phyloP scores from a whole-genome alignment of 2,329 filamentous ascomycete genomes.

The Tympanopsis confertula region DNA sequence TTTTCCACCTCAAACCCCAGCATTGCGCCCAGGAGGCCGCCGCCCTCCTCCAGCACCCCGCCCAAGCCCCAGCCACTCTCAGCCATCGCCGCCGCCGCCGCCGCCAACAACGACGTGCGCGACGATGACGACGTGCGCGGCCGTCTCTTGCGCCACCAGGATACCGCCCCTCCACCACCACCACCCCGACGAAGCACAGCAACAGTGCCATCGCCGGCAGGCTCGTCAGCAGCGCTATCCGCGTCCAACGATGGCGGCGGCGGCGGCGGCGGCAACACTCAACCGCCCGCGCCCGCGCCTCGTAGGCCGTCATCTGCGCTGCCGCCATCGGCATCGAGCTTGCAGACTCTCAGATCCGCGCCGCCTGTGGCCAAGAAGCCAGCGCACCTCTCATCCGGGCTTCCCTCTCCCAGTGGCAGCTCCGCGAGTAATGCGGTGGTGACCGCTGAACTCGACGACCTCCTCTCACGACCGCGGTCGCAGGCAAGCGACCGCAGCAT shows the following conservation, averaged over 20 bases:
- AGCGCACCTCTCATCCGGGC: conserved; percentile 32
- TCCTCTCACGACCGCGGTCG: too few relatives aligned
- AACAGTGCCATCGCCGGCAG: background rate
- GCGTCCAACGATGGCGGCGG: background rate
- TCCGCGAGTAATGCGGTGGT: too few relatives aligned
- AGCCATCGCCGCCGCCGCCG: too few relatives aligned
- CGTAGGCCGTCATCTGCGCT: conserved; percentile 18
- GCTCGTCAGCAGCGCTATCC: background rate
- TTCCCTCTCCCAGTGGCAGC: too few relatives aligned
- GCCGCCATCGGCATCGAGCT: conserved; percentile 18
- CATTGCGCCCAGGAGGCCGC: conserved; percentile 34
- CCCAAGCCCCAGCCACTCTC: too few relatives aligned
- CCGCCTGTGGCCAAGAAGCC: conserved; percentile 55
- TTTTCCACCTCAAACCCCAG: conserved; percentile 29
- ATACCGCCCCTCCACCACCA: too few relatives aligned
- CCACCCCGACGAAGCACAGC: background rate
- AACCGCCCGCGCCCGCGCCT: conserved; percentile 11
- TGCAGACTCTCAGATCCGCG: conserved; percentile 22
- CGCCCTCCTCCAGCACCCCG: conserved; percentile 35
- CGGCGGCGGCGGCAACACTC: conserved; percentile 5
- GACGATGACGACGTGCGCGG: too few relatives aligned
- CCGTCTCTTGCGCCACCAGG: too few relatives aligned
- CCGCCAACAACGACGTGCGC: background rate
- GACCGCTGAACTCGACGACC: too few relatives aligned
- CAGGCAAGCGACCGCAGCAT: too few relatives aligned